Evolutionary conservation across 768 basidiomycete species (phyloP), one percentile per base, ranked within the genome.

Genomic region (Tylopilus balloui): DNA sequence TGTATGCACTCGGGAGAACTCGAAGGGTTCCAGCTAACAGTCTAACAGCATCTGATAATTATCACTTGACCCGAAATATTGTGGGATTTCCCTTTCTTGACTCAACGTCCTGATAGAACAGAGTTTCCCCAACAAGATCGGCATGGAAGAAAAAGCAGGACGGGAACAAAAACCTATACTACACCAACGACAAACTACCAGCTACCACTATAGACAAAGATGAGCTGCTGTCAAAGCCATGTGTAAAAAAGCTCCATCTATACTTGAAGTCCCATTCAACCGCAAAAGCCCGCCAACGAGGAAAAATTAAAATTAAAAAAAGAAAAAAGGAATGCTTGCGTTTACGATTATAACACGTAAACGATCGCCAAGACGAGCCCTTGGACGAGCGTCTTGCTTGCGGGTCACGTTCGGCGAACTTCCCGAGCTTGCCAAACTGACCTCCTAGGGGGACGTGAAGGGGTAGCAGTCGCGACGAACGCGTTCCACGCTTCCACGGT

Each of bases 401-500:
- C 2, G 35, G 29, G 15, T 36, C 11, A 13, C n/a, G 19, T 23
- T 29, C 19, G 28, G 21, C 36, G 21, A 2, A 17, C 35, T 28
- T 21, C 28, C 38, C 9, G 13, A 25, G 32, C 24, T 19, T 1
- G 37, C 15, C 14, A 34, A 6, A 8, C 17, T 8, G 32, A 34
- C n/a, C 14, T 7, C n/a, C 34, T 34, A 4, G 31, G 8, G 9
- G 34, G 9, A 9, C 4, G 10, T 4, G 28, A n/a, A n/a, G n/a
- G 11, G 17, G 72, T 68, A 27, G 70, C 72, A 1, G 77, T 75
- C 19, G 60, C 64, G 17, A 80, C 71, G 54, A 77, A 82, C 4
- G 69, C 62, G 25, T 73, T 57, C 83, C 83, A 84, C 1, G 81
- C 80, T 6, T 71, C 72, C 39, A 77, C 72, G 3, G 81, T 84